These are phyloP conservation scores for Botrytis cinerea DNA, from an alignment of 2,329 filamentous ascomycete species.

Conservation along the genomic window DNA sequence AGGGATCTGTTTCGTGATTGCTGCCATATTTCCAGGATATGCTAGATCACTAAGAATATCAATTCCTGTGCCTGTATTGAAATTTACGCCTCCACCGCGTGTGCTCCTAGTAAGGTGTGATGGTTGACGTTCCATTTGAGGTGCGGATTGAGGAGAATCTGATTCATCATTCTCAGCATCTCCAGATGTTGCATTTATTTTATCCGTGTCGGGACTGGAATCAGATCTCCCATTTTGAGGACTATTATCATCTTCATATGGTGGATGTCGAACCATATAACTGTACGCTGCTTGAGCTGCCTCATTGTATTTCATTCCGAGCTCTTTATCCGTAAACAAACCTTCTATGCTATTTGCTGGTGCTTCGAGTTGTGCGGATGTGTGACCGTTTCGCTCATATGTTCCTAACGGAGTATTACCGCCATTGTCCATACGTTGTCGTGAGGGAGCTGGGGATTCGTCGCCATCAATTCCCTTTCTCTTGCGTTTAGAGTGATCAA, in stretches of 20 bases:
- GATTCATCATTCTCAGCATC: constrained; percentile 54
- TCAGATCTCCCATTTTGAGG: constrained; percentile 49
- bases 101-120: constrained; percentile 67
- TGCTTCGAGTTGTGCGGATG: constrained; percentile 53
- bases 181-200: constrained; percentile 52
- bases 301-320: constrained; percentile 64
- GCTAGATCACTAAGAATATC: constrained; percentile 63
- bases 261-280: constrained; percentile 57
- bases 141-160: constrained; percentile 52
- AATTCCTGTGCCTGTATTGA: constrained; percentile 57
- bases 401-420: constrained; percentile 64
- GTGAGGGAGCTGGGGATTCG: constrained; percentile 60
- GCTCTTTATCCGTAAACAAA: constrained; percentile 70
- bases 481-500: constrained; percentile 64
- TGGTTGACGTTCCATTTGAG: constrained; percentile 62
- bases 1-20: constrained; percentile 39
- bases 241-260: constrained; percentile 34
- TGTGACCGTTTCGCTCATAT: constrained; percentile 56
- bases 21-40: constrained; percentile 54
- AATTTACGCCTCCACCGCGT: constrained; percentile 51
- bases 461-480: constrained; percentile 61
- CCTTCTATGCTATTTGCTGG: constrained; percentile 68
- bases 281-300: constrained; percentile 64
- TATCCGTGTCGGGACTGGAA: constrained; percentile 47
- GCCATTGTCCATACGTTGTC: constrained; percentile 56